Evolutionary conservation across 2,329 filamentous ascomycete genomes (phyloP).

Genomic region (Talaromyces sp.): DNA sequence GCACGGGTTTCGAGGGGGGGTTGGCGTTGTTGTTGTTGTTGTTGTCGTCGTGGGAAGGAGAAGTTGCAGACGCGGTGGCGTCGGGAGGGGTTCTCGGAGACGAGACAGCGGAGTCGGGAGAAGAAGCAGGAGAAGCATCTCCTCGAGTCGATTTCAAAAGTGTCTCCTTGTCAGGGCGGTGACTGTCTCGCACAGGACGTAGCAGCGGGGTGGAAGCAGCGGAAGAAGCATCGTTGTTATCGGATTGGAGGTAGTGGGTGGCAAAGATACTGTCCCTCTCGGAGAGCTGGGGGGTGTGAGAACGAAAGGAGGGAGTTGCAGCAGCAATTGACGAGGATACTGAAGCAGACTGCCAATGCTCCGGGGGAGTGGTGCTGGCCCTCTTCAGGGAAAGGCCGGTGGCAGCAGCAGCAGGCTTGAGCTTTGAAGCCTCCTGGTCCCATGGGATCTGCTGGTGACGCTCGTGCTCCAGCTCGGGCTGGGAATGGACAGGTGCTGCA

Average conservation of each 20-base stretch:
- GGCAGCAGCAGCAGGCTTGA: background rate
- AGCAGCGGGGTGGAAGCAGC: slow-evolving; percentile 28
- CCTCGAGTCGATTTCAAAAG: slow-evolving; percentile 20
- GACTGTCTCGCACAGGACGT: slow-evolving; percentile 22
- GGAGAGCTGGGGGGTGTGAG: slow-evolving; percentile 48
- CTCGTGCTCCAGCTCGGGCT: slow-evolving; percentile 15
- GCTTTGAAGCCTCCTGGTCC: slow-evolving; percentile 1
- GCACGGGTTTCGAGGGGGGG: slow-evolving; percentile 15
- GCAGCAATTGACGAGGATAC: slow-evolving; percentile 1
- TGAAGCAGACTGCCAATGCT: slow-evolving; percentile 9
- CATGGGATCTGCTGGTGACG: slow-evolving; percentile 10
- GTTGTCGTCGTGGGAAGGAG: slow-evolving; percentile 18
- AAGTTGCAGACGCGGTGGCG: slow-evolving; percentile 1
- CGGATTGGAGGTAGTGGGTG: slow-evolving; percentile 53
- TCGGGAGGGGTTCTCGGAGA: background rate
- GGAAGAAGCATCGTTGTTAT: slow-evolving; percentile 34
- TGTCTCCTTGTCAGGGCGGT: slow-evolving; percentile 17
- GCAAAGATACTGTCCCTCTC: slow-evolving; percentile 61
- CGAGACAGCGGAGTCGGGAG: slow-evolving; percentile 15
- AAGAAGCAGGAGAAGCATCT: slow-evolving; percentile 24
- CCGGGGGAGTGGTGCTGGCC: slow-evolving; percentile 8
- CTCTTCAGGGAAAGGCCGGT: slow-evolving; percentile 10
- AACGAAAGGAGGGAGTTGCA: slow-evolving; percentile 14
- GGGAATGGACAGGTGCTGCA: slow-evolving; percentile 18
- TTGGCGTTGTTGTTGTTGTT: slow-evolving; percentile 6